Evolutionary conservation across 495 filamentous ascomycete species (phyloP).

Genomic region (Amphirosellinia nigrospora): DNA sequence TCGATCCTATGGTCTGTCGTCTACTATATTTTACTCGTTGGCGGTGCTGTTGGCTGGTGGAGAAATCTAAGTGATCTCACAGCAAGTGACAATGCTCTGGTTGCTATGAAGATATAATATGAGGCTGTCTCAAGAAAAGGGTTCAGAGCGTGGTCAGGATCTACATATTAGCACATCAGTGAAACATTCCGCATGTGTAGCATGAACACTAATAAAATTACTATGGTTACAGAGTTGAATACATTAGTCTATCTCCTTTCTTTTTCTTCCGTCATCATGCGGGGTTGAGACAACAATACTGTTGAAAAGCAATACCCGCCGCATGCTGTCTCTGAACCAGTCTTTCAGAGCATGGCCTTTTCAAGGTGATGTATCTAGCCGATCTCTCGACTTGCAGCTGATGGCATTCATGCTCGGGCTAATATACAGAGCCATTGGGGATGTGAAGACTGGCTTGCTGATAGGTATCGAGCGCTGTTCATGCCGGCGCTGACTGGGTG

Average conservation of each 20-base stretch:
- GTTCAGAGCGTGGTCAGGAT: not conserved
- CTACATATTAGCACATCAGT: not conserved
- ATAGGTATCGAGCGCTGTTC: not conserved
- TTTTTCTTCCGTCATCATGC: not conserved
- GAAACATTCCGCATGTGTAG: not conserved
- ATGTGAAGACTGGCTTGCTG: not conserved
- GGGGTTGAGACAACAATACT: not conserved
- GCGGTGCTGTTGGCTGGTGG: conserved; percentile 74
- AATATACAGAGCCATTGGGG: not conserved
- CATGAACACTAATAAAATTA: not conserved
- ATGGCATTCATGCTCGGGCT: not conserved
- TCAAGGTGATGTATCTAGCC: not conserved
- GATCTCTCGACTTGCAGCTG: not conserved
- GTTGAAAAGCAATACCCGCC: not conserved
- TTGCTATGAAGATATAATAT: conserved; percentile 40
- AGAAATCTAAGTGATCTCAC: conserved; percentile 75
- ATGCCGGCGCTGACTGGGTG: not conserved
- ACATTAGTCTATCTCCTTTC: not conserved
- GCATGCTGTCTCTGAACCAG: not conserved
- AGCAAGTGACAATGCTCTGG: conserved; percentile 59
- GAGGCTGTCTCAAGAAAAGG: not conserved
- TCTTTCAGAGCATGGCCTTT: conserved; percentile 1
- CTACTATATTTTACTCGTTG: conserved; percentile 78
- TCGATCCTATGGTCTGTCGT: conserved; percentile 68
- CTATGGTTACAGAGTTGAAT: not conserved